phyloP scores from a whole-genome alignment of 2,329 filamentous ascomycete species.

The Delphinella strobiligena region DNA sequence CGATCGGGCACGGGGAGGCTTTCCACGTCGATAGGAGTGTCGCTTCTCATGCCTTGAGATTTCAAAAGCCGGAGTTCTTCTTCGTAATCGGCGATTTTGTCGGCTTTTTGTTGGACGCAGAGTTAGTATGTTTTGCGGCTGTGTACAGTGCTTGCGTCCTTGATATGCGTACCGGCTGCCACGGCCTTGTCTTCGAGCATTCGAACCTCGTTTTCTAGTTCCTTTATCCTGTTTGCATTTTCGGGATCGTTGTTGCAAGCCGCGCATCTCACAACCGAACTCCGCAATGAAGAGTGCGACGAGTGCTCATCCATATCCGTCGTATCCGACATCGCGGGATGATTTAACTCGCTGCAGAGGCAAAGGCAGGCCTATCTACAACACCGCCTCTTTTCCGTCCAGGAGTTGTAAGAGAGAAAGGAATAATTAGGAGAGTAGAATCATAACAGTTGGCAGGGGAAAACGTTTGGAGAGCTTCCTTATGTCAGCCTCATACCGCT shows the following conservation, averaged over 20 bases:
- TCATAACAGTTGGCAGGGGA: too few relatives aligned
- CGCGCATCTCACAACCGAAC: background rate
- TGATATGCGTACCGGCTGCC: background rate
- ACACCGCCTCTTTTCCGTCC: too few relatives aligned
- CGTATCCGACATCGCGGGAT: background rate
- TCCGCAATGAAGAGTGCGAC: background rate
- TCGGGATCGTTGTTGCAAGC: background rate
- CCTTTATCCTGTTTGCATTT: background rate
- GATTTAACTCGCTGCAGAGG: too few relatives aligned
- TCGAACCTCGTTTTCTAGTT: background rate
- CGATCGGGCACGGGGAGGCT: slow-evolving; percentile 6
- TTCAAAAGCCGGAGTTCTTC: slow-evolving; percentile 56
- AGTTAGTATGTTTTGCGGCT: too few relatives aligned
- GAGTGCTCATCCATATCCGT: too few relatives aligned
- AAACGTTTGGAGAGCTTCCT: too few relatives aligned
- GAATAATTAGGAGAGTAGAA: too few relatives aligned
- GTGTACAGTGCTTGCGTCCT: background rate
- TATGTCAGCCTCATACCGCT: too few relatives aligned
- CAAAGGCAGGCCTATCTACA: too few relatives aligned
- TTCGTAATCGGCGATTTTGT: slow-evolving; percentile 62
- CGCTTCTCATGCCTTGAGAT: slow-evolving; percentile 10
- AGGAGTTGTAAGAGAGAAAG: too few relatives aligned
- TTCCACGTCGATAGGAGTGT: slow-evolving; percentile 16
- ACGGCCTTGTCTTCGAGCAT: background rate
- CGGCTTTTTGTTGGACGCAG: too few relatives aligned